These are phyloP conservation scores for Yamadazyma atlantica DNA, from an alignment of 1,139 yeast species.

Conservation along the genomic window DNA sequence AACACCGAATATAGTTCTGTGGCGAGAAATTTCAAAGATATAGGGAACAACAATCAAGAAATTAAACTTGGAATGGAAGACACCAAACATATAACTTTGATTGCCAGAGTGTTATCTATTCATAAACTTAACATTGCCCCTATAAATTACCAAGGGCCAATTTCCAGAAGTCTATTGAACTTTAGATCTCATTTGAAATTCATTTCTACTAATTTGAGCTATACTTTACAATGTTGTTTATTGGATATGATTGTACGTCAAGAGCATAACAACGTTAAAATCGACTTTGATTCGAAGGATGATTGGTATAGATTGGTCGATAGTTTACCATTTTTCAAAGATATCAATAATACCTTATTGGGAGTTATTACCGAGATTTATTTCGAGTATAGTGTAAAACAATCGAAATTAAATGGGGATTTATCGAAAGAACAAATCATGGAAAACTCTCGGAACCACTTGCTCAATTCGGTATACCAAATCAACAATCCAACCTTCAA, in stretches of 20 bases:
- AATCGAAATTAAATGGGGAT: slow-evolving; percentile 23
- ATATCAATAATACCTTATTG: slow-evolving; percentile 43
- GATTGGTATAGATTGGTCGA: slow-evolving; percentile 61
- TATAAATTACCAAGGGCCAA: slow-evolving; percentile 66
- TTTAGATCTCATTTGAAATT: slow-evolving; percentile 68
- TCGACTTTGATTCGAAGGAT: slow-evolving; percentile 34
- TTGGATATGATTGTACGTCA: slow-evolving; percentile 54
- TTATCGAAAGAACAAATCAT: slow-evolving; percentile 28
- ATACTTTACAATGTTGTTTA: slow-evolving; percentile 54
- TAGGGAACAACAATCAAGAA: slow-evolving; percentile 14
- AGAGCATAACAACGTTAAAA: slow-evolving; percentile 46
- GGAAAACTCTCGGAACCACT: slow-evolving; percentile 32
- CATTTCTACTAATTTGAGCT: slow-evolving; percentile 50
- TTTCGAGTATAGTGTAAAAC: slow-evolving; percentile 38
- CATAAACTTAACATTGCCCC: slow-evolving; percentile 55
- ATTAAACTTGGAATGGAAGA: slow-evolving; percentile 34
- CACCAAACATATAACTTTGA: slow-evolving; percentile 40
- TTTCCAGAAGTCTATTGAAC: slow-evolving; percentile 60
- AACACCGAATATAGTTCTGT: slow-evolving; percentile 35
- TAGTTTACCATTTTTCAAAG: slow-evolving; percentile 60
- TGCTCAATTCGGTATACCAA: slow-evolving; percentile 40
- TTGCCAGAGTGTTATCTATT: slow-evolving; percentile 60
- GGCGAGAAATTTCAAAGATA: slow-evolving; percentile 35
- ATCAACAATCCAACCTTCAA: slow-evolving; percentile 39
- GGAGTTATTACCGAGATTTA: slow-evolving; percentile 47